Evolutionary conservation across 257 asterid genomes (phyloP).

Genomic region (Scutellaria barbata): DNA sequence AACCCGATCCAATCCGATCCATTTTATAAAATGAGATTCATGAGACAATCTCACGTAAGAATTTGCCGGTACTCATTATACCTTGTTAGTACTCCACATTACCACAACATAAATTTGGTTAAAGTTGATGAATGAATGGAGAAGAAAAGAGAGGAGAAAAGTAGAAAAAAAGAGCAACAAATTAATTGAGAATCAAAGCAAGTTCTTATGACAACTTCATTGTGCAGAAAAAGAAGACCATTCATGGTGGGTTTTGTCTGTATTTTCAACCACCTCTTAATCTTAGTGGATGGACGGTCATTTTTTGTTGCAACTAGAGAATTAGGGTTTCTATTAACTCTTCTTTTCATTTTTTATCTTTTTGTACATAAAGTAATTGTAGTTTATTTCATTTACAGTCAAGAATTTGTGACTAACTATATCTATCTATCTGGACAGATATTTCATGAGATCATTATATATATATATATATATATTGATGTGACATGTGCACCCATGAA

Average conservation of each 20-base stretch:
- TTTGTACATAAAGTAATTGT: no score
- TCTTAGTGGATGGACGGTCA: conserved; percentile 34
- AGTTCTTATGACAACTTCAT: conserved; percentile 25
- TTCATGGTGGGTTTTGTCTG: conserved; percentile 34
- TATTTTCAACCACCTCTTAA: conserved; percentile 28
- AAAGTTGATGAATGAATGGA: background rate
- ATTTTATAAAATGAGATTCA: no score
- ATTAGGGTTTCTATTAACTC: background rate
- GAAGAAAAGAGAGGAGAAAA: conserved; percentile 18
- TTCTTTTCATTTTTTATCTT: background rate
- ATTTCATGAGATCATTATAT: no score
- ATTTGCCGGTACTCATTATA: no score
- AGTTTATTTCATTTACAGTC: background rate
- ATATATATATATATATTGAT: no score
- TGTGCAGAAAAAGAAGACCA: conserved; percentile 27
- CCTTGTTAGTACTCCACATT: no score
- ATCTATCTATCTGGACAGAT: no score
- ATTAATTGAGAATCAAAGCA: conserved; percentile 7
- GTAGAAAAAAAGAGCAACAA: conserved; percentile 10
- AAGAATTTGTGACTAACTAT: no score
- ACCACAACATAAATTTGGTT: no score
- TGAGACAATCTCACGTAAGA: no score
- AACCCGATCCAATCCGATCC: no score
- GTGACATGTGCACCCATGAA: no score
- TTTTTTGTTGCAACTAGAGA: conserved; percentile 29